These are phyloP conservation scores for Mycena metata DNA, from an alignment of 768 basidiomycete species.

Conservation along the genomic window DNA sequence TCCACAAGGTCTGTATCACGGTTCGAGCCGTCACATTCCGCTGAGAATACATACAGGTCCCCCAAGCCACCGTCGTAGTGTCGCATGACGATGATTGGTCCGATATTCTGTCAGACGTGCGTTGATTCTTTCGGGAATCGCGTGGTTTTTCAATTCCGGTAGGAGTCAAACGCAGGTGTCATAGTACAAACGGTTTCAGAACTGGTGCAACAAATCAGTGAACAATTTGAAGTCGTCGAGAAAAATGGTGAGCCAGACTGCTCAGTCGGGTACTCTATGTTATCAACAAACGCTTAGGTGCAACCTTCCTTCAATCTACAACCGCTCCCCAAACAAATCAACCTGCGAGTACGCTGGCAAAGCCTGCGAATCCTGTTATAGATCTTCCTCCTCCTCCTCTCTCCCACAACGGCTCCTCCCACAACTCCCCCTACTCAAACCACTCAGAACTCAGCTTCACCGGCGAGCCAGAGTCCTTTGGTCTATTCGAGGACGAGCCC, in stretches of 20 bases:
- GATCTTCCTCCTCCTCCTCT: too few relatives aligned
- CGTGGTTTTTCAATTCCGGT: neutral
- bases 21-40: too few relatives aligned
- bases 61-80: constrained; percentile 7
- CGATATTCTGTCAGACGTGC: constrained; percentile 14
- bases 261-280: too few relatives aligned
- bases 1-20: neutral
- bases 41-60: neutral
- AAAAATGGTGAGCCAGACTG: neutral
- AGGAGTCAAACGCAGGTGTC: neutral
- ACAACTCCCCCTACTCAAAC: constrained; percentile 77
- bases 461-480: constrained; percentile 62
- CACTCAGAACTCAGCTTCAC: constrained; percentile 75
- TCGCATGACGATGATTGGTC: constrained; percentile 19
- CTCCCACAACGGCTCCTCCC: constrained; percentile 75
- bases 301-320: too few relatives aligned
- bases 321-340: too few relatives aligned
- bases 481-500: constrained; percentile 64
- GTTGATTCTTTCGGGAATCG: neutral
- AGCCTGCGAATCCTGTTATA: too few relatives aligned
- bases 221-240: neutral
- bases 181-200: neutral
- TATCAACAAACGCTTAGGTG: too few relatives aligned
- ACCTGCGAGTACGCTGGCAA: too few relatives aligned
- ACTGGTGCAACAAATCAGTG: neutral